phyloP scores from a whole-genome alignment of 2,329 filamentous ascomycete species.

The Septoria linicola region DNA sequence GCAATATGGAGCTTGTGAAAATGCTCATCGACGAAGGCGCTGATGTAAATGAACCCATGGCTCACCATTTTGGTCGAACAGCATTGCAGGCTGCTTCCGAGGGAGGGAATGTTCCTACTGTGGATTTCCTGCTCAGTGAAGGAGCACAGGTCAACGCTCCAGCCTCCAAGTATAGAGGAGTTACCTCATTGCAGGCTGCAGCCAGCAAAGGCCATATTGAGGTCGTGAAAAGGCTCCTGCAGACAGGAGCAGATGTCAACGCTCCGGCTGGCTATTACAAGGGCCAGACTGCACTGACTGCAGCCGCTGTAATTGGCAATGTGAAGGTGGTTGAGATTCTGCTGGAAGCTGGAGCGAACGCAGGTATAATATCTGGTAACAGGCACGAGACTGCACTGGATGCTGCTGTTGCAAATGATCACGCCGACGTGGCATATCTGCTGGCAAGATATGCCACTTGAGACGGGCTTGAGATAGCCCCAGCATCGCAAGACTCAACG shows the following conservation, averaged over 20 bases:
- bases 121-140: slow-evolving; percentile 17
- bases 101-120: slow-evolving; percentile 19
- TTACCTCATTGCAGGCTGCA: slow-evolving; percentile 28
- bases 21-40: slow-evolving; percentile 21
- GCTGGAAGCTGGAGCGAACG: slow-evolving; percentile 15
- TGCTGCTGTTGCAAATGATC: too few relatives aligned
- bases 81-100: slow-evolving; percentile 24
- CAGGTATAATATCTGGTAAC: too few relatives aligned
- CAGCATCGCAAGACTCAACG: too few relatives aligned
- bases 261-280: slow-evolving; percentile 19
- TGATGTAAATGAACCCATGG: slow-evolving; percentile 16
- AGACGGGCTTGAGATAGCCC: too few relatives aligned
- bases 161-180: slow-evolving; percentile 21
- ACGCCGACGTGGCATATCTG: too few relatives aligned
- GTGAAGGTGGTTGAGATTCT: slow-evolving; percentile 19
- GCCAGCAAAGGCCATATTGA: slow-evolving; percentile 14
- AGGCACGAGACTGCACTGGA: too few relatives aligned
- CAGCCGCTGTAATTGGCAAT: slow-evolving; percentile 26
- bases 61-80: slow-evolving; percentile 21
- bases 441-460: too few relatives aligned
- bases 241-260: slow-evolving; percentile 25
- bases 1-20: slow-evolving; percentile 19
- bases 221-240: slow-evolving; percentile 19
- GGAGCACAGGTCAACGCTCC: slow-evolving; percentile 22
- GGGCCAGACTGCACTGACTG: slow-evolving; percentile 25